Percentiles rank a stretch among this genome's conserved stretches.
These are phyloP conservation scores for Drechslera avenae DNA, from an alignment of 2,329 filamentous ascomycete genomes.

Conservation along the genomic window DNA sequence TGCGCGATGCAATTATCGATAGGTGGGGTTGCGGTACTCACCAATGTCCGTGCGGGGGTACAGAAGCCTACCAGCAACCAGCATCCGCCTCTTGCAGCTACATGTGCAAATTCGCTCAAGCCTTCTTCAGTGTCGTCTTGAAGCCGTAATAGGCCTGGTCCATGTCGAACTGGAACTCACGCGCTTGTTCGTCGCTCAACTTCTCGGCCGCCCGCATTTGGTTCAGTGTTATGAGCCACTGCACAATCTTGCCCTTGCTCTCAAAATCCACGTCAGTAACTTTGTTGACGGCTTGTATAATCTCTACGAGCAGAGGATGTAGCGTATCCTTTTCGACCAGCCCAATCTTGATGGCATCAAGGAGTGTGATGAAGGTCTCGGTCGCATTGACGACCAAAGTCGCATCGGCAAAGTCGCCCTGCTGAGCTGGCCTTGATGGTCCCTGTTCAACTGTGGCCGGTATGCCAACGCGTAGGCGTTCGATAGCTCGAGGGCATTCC, in stretches of 20 bases:
- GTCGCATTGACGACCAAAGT: constrained; percentile 85
- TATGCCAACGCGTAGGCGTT: constrained; percentile 88
- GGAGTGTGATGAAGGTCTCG: constrained; percentile 97
- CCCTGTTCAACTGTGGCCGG: constrained; percentile 76
- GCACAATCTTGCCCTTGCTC: constrained; percentile 93
- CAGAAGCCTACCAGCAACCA: constrained; percentile 1
- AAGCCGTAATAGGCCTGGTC: constrained; percentile 94
- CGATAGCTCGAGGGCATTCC: constrained; percentile 91
- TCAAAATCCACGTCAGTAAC: constrained; percentile 96
- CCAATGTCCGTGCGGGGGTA: constrained; percentile 20
- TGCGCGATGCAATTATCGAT: constrained; percentile 11
- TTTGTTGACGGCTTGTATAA: constrained; percentile 96
- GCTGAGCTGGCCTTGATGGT: constrained; percentile 51
- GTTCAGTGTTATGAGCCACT: constrained; percentile 96
- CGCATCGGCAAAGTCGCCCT: constrained; percentile 56
- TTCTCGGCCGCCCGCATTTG: constrained; percentile 97
- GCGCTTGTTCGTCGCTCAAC: constrained; percentile 80
- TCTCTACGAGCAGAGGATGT: constrained; percentile 92
- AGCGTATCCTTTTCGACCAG: constrained; percentile 93
- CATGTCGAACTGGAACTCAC: constrained; percentile 91
- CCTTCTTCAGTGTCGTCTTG: constrained; percentile 70
- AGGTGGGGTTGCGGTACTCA: constrained; percentile 13
- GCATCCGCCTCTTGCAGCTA: neutral
- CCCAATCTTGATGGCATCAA: constrained; percentile 91
- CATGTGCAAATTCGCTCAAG: constrained; percentile 23